These are phyloP conservation scores for Blastobotrys robertii DNA, from an alignment of 805 yeast genomes.

Conservation along the genomic window DNA sequence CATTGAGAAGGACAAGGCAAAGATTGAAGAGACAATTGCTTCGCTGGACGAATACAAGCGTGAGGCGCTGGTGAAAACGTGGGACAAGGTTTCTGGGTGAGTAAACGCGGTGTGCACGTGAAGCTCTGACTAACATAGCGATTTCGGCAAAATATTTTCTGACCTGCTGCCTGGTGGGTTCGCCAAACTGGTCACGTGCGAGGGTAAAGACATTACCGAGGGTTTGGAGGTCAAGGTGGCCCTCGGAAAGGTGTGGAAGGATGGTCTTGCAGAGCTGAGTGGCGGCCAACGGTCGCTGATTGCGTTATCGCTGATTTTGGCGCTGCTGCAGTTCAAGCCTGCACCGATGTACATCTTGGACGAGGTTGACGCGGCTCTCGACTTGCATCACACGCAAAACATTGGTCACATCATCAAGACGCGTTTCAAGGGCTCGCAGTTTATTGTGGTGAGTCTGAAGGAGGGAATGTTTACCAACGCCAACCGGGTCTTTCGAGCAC, in stretches of 20 bases:
- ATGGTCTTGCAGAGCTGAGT: slow-evolving; percentile 83
- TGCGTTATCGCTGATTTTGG: slow-evolving; percentile 86
- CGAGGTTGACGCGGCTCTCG: slow-evolving; percentile 98
- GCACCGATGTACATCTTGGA: slow-evolving; percentile 98
- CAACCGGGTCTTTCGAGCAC: slow-evolving; percentile 81
- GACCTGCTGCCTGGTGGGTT: slow-evolving; percentile 83
- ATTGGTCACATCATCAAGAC: slow-evolving; percentile 95
- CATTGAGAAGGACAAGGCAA: slow-evolving; percentile 78
- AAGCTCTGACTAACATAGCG: slow-evolving; percentile 25
- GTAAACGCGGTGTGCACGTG: slow-evolving; percentile 3
- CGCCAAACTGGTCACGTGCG: slow-evolving; percentile 78
- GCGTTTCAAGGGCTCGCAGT: slow-evolving; percentile 89
- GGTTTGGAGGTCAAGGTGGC: slow-evolving; percentile 88
- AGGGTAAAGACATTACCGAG: slow-evolving; percentile 71
- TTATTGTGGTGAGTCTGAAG: slow-evolving; percentile 90
- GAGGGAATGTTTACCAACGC: slow-evolving; percentile 99
- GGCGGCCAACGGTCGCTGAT: slow-evolving; percentile 97
- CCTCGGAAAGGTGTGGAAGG: slow-evolving; percentile 91
- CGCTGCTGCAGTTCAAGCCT: slow-evolving; percentile 86
- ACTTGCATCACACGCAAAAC: slow-evolving; percentile 92
- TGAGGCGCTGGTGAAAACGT: slow-evolving; percentile 72
- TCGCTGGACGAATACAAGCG: slow-evolving; percentile 79
- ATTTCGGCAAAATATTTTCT: slow-evolving; percentile 83
- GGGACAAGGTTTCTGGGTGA: slow-evolving; percentile 64
- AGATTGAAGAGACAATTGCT: slow-evolving; percentile 78